Conservation (phyloP, 805 yeast genomes). For the Candida endomychidarum region DNA sequence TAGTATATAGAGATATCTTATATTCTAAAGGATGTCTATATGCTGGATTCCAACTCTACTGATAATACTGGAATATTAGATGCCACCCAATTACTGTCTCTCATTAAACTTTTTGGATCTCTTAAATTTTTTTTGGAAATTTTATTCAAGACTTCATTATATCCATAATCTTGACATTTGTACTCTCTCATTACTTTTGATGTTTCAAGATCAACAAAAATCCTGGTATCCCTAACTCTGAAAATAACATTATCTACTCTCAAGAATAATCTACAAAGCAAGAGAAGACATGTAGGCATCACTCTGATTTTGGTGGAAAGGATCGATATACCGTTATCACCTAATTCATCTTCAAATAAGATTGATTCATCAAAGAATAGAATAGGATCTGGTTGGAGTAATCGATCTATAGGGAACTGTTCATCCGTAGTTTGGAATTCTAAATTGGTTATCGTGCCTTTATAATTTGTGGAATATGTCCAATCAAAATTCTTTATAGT, state of each 20-base stretch:
- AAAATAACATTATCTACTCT: constrained; percentile 89
- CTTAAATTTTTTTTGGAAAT: constrained; percentile 21
- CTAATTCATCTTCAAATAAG: constrained; percentile 91
- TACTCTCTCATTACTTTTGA: constrained; percentile 71
- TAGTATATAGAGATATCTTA: background rate
- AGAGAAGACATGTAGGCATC: constrained; percentile 75
- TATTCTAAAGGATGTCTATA: background rate
- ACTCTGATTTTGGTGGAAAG: constrained; percentile 80
- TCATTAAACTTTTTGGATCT: constrained; percentile 48
- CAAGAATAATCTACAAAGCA: constrained; percentile 75
- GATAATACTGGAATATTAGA: constrained; percentile 50
- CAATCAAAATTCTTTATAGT: constrained; percentile 88
- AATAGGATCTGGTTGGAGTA: constrained; percentile 78
- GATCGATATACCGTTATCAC: constrained; percentile 90
- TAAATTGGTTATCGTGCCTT: constrained; percentile 50
- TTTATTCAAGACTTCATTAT: constrained; percentile 30
- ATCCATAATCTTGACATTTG: constrained; percentile 53
- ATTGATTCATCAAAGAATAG: constrained; percentile 86
- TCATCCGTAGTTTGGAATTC: constrained; percentile 22
- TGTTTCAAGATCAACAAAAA: constrained; percentile 73
- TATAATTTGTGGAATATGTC: constrained; percentile 86
- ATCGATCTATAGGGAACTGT: constrained; percentile 66
- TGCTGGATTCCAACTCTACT: constrained; percentile 3
- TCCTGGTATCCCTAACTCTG: constrained; percentile 79
- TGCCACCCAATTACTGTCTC: constrained; percentile 77